phyloP scores from a whole-genome alignment of 257 asterid species.

The Forsythia suspensa region DNA sequence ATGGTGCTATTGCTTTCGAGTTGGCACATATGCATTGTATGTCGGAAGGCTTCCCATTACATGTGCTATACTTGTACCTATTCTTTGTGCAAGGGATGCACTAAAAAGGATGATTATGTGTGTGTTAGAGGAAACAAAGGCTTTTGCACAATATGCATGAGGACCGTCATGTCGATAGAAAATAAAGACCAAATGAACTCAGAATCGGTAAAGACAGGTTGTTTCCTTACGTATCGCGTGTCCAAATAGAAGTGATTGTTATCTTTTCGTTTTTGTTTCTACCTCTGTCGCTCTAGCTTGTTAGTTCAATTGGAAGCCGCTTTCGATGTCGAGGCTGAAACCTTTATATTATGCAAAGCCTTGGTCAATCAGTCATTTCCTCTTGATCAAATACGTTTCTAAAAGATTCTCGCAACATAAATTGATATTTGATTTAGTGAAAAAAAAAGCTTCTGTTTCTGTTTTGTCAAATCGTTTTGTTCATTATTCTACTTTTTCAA shows the following conservation, averaged over 20 bases:
- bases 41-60: slow-evolving; percentile 66
- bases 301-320: background rate
- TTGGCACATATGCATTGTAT: slow-evolving; percentile 97
- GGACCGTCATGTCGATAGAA: slow-evolving; percentile 77
- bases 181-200: slow-evolving; percentile 63
- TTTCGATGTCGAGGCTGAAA: background rate
- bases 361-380: no score
- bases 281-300: background rate
- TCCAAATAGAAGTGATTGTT: no score
- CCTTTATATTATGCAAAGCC: background rate
- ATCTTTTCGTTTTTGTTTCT: background rate
- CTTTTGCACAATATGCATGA: slow-evolving; percentile 88
- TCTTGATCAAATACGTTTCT: no score
- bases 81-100: slow-evolving; percentile 87
- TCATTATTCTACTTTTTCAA: background rate
- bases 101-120: slow-evolving; percentile 56
- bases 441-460: no score
- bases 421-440: no score
- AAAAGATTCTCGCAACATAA: no score
- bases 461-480: background rate
- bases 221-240: no score
- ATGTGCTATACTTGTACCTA: slow-evolving; percentile 93
- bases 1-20: slow-evolving; percentile 55
- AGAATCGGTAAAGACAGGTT: slow-evolving; percentile 51
- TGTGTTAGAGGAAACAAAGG: slow-evolving; percentile 82